Base-by-base conservation (phyloP, 108 stramenopile genomes). In the Nitzschia sp. region DNA sequence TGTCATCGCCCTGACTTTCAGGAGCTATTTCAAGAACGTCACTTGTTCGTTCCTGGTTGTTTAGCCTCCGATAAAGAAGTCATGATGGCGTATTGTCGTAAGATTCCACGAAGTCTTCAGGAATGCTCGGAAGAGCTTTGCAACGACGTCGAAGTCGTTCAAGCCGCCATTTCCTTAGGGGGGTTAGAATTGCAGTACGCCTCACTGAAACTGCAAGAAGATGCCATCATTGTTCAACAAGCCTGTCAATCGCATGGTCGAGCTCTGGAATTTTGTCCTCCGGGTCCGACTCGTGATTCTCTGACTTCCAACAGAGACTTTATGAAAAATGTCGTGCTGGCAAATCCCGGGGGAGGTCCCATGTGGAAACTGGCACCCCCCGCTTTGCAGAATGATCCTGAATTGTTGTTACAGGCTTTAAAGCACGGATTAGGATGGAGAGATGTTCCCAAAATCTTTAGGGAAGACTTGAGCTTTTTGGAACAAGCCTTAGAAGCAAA, bases 151-250 rank as follows among this genome's bases (percentile, higher is more conserved):
- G 57, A 64, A 36, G 49, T 74, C 1, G 78, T 80, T 0, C 56
- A 48, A 18, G 58, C 78, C 21, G 72, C 72, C 25, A 49, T 74
- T 11, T 53, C 55, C 4, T 55, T 66, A 23, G 63, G 51, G 30
- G 78, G 78, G 19, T 15, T 80, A 18, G 72, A 80, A 59, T 34
- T 80, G 2, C 78, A 80, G 34, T 80, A 74, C 51, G 78, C 78
- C 1, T 49, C 46, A 23, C 29, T 34, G 15, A 38, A 47, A 32
- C 59, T 79, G 38, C 72, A 64, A 60, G 46, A 66, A 27, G 60
- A 78, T 36, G 15, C 29, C 23, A 53, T 59, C 0, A 32, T 72
- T 21, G 68, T 74, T 13, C 19, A 33, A 13, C 42, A 31, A 29
- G 78, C 73, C 13, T 80, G 78, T 45, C 46, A 53, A 49, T 63